Percentiles rank a stretch among this genome's conserved stretches.
Conservation (phyloP, 2,329 filamentous ascomycete species). For the Penicillium sp. region DNA sequence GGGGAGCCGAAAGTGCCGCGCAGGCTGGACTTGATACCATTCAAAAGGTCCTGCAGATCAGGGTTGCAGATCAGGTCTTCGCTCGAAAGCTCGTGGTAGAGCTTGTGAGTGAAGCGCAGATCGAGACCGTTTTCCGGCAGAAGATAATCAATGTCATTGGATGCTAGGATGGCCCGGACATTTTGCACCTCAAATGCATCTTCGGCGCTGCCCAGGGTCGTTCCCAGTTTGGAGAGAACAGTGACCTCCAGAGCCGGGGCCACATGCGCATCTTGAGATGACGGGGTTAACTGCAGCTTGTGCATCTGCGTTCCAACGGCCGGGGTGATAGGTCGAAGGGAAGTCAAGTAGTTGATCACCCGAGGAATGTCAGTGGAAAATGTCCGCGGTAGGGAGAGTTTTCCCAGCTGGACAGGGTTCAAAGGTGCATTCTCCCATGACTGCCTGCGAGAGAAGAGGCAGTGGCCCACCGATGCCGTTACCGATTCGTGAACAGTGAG, state of each 20-base stretch:
- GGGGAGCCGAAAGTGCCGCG: conserved; percentile 14
- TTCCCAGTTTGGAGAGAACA: conserved; percentile 9
- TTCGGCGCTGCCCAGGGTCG: background rate
- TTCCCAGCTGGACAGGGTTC: conserved; percentile 29
- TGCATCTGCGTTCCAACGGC: conserved; percentile 15
- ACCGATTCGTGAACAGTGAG: conserved; percentile 27
- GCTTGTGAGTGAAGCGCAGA: conserved; percentile 34
- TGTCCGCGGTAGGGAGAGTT: conserved; percentile 23
- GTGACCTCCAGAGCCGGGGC: conserved; percentile 34
- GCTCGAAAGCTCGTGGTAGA: conserved; percentile 26
- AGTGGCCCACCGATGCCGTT: conserved; percentile 35
- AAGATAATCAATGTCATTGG: conserved; percentile 33
- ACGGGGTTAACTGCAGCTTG: conserved; percentile 32
- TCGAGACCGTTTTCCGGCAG: conserved; percentile 35
- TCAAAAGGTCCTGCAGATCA: conserved; percentile 11
- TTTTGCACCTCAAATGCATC: conserved; percentile 20
- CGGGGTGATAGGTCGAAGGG: conserved; percentile 15
- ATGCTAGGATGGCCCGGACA: conserved; percentile 26
- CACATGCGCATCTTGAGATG: conserved; percentile 14
- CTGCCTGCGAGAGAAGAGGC: conserved; percentile 30
- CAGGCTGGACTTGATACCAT: conserved; percentile 20
- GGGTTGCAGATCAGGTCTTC: conserved; percentile 1
- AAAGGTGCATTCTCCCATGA: conserved; percentile 15
- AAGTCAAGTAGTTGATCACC: conserved; percentile 27
- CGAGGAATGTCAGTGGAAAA: conserved; percentile 33